Evolutionary conservation across 257 asterid genomes (phyloP).

Genomic region (Rubia yunnanensis): DNA sequence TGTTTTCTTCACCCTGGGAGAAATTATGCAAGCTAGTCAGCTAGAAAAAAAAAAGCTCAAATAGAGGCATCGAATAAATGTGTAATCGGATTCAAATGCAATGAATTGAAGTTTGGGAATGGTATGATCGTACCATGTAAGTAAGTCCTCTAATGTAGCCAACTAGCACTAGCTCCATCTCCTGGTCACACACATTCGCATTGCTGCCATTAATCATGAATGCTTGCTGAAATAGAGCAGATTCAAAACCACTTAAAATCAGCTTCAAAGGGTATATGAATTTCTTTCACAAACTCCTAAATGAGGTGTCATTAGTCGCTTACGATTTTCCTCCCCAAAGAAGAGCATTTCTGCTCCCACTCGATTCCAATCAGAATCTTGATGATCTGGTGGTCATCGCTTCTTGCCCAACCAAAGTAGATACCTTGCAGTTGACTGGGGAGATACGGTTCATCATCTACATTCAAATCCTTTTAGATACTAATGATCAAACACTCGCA

Average conservation of each 20-base stretch:
- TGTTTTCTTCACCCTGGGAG: conserved; percentile 13
- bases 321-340: conserved; percentile 45
- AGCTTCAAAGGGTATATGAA: not conserved
- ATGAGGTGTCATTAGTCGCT: conserved; percentile 20
- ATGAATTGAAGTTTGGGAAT: not conserved
- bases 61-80: not conserved
- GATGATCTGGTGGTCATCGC: conserved; percentile 27
- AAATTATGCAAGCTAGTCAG: not conserved
- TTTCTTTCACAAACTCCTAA: not conserved
- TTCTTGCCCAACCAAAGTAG: conserved; percentile 71
- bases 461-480: conserved; percentile 12
- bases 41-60: not conserved
- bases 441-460: conserved; percentile 45
- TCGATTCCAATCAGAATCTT: conserved; percentile 57
- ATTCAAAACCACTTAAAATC: not conserved
- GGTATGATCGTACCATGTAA: conserved; percentile 30
- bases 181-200: conserved; percentile 18
- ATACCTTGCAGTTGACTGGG: conserved; percentile 75
- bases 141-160: conserved; percentile 56
- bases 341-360: conserved; percentile 38
- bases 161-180: conserved; percentile 49
- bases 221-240: conserved; percentile 37
- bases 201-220: conserved; percentile 27
- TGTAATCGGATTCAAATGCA: not conserved
- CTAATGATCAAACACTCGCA: not conserved